These are phyloP conservation scores for Epichloe sibirici DNA, from an alignment of 2,329 filamentous ascomycete species.

Conservation along the genomic window DNA sequence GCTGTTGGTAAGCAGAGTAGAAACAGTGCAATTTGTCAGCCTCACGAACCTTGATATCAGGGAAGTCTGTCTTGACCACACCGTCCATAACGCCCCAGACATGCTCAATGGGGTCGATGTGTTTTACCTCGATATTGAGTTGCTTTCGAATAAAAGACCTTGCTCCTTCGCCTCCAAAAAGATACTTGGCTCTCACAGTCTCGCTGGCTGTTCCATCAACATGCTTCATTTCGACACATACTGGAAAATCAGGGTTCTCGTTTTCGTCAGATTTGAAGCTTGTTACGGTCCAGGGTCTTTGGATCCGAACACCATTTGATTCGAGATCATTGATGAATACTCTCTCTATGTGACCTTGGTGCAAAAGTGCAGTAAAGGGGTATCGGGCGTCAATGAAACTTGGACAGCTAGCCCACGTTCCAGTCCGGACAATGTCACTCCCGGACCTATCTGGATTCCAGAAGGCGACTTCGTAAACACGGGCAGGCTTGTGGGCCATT, in stretches of 20 bases:
- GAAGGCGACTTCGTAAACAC: conserved; percentile 68
- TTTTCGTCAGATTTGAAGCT: conserved; percentile 48
- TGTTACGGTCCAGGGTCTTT: conserved; percentile 53
- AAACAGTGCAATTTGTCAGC: neutral
- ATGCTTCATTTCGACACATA: conserved; percentile 66
- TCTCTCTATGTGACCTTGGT: conserved; percentile 60
- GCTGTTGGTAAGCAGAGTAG: conserved; percentile 18
- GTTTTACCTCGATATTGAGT: conserved; percentile 57
- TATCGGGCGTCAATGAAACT: conserved; percentile 66
- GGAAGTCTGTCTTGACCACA: conserved; percentile 60
- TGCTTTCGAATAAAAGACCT: conserved; percentile 52
- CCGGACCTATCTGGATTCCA: conserved; percentile 51
- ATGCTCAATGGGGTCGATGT: conserved; percentile 57
- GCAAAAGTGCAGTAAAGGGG: conserved; percentile 57
- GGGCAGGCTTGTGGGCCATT: conserved; percentile 78
- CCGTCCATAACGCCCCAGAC: conserved; percentile 71
- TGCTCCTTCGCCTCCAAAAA: conserved; percentile 61
- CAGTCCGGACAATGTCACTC: conserved; percentile 50
- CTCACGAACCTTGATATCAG: conserved; percentile 54
- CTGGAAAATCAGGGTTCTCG: conserved; percentile 54
- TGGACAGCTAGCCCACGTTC: conserved; percentile 79
- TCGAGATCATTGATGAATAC: conserved; percentile 55
- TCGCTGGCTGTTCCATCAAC: conserved; percentile 60
- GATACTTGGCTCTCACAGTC: conserved; percentile 55
- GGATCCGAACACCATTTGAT: conserved; percentile 46